Percentiles rank a stretch among this genome's conserved stretches.
These are phyloP conservation scores for Fennellomyces sp. DNA, from an alignment of 371 early-diverging fungal genomes.

Conservation along the genomic window DNA sequence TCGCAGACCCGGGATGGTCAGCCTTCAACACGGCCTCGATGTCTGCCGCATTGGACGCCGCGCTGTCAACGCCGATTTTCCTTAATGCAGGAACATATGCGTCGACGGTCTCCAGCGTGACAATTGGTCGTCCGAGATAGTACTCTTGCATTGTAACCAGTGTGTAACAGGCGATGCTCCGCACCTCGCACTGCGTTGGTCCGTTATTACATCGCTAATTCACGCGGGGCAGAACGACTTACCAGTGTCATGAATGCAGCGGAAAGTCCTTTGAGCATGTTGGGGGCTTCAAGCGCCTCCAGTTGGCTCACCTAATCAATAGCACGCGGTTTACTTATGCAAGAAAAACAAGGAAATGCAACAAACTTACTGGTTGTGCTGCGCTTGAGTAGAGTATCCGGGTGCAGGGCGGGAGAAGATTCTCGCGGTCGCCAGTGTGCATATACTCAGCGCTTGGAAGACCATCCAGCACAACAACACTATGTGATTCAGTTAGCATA, in stretches of 20 bases:
- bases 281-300: slow-evolving; percentile 30
- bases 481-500: slow-evolving; percentile 5
- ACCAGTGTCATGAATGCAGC: slow-evolving; percentile 45
- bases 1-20: not conserved
- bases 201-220: not conserved
- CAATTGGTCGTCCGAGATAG: slow-evolving; percentile 38
- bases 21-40: not conserved
- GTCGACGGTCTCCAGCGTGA: slow-evolving; percentile 33
- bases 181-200: slow-evolving; percentile 40
- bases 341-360: not conserved
- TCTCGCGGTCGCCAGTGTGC: slow-evolving; percentile 17
- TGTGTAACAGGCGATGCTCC: slow-evolving; percentile 35
- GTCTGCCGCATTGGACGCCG: slow-evolving; percentile 17
- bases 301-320: not conserved
- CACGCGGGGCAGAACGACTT: not conserved
- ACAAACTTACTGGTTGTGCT: slow-evolving; percentile 13
- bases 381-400: slow-evolving; percentile 36
- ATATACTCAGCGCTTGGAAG: slow-evolving; percentile 36
- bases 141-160: slow-evolving; percentile 48
- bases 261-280: slow-evolving; percentile 37
- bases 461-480: slow-evolving; percentile 42
- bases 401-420: slow-evolving; percentile 34
- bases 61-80: slow-evolving; percentile 17
- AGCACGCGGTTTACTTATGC: not conserved
- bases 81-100: slow-evolving; percentile 34